A percentile compares a stretch with the other conserved stretches of the same genome.
Conservation (phyloP, 176 grass and related monocot species). For the Eragrostis curvula region DNA sequence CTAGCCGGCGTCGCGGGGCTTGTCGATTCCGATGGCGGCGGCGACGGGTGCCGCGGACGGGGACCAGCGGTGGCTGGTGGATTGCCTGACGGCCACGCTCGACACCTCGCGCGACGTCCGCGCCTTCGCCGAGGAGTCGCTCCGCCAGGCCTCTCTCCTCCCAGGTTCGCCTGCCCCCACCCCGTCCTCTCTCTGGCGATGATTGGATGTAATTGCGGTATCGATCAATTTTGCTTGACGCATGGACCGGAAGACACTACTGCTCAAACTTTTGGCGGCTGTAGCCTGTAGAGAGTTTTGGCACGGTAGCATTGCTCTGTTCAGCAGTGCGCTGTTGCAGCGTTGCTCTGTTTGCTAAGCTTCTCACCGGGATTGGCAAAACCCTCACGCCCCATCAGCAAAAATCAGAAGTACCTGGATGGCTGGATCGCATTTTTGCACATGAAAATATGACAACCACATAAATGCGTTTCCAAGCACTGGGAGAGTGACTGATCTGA, state of each 20-base stretch:
- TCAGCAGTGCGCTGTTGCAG: neutral
- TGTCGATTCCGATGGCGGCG: constrained; percentile 24
- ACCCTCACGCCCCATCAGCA: neutral
- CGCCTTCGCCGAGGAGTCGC: constrained; percentile 88
- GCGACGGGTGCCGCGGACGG: constrained; percentile 58
- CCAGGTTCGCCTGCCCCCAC: constrained; percentile 54
- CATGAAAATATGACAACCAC: neutral
- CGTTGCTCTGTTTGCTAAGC: neutral
- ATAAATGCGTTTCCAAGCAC: neutral
- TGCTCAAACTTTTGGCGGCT: neutral
- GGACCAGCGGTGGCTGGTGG: constrained; percentile 90
- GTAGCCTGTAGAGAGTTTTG: neutral
- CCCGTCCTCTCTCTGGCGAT: neutral
- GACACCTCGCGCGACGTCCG: constrained; percentile 82
- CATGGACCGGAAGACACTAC: neutral
- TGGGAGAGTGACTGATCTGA: neutral
- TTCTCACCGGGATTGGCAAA: neutral
- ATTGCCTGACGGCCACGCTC: constrained; percentile 82
- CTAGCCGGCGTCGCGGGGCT: constrained; percentile 21
- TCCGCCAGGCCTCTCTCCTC: constrained; percentile 77
- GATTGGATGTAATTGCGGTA: neutral
- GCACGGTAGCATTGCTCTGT: neutral
- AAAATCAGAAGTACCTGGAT: neutral
- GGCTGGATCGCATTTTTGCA: constrained; percentile 12
- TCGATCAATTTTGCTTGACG: neutral